Conservation (phyloP, 306 rosid species). For the Cucurbita argyrosperma region DNA sequence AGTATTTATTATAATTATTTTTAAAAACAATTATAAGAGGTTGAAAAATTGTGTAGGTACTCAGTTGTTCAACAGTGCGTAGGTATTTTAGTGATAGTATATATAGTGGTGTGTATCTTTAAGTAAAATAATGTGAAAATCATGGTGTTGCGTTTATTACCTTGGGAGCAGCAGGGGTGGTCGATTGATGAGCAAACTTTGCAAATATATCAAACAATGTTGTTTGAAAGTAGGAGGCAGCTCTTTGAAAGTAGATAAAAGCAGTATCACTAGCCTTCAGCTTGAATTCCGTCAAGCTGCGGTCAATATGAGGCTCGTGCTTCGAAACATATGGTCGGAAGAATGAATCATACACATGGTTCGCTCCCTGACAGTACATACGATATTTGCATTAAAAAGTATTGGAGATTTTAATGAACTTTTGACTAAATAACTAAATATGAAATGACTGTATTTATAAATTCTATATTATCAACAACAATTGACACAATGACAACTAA, state of each 20-base stretch:
- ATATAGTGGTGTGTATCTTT: too few relatives aligned
- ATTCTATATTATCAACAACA: too few relatives aligned
- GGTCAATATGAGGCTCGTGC: slow-evolving; percentile 76
- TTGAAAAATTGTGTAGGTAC: too few relatives aligned
- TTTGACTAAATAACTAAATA: background rate
- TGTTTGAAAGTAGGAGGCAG: slow-evolving; percentile 63
- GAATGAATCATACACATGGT: slow-evolving; percentile 75
- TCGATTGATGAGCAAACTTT: slow-evolving; percentile 76
- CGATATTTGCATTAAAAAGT: slow-evolving; percentile 25
- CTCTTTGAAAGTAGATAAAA: slow-evolving; percentile 60
- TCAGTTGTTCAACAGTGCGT: too few relatives aligned
- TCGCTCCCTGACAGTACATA: slow-evolving; percentile 41
- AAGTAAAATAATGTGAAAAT: too few relatives aligned
- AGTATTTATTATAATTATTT: too few relatives aligned
- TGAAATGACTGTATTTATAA: too few relatives aligned
- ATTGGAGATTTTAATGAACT: slow-evolving; percentile 44
- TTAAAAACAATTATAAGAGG: too few relatives aligned
- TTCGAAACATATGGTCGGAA: slow-evolving; percentile 68
- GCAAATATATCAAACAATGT: slow-evolving; percentile 48
- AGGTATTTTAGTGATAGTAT: too few relatives aligned
- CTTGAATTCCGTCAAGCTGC: slow-evolving; percentile 59
- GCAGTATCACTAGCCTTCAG: slow-evolving; percentile 62
- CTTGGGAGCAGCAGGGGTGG: slow-evolving; percentile 34
- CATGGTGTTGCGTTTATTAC: slow-evolving; percentile 8
- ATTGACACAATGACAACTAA: too few relatives aligned